These are phyloP conservation scores for Blastocystis sp. DNA, from an alignment of 352 stramenopile genomes.

Conservation along the genomic window DNA sequence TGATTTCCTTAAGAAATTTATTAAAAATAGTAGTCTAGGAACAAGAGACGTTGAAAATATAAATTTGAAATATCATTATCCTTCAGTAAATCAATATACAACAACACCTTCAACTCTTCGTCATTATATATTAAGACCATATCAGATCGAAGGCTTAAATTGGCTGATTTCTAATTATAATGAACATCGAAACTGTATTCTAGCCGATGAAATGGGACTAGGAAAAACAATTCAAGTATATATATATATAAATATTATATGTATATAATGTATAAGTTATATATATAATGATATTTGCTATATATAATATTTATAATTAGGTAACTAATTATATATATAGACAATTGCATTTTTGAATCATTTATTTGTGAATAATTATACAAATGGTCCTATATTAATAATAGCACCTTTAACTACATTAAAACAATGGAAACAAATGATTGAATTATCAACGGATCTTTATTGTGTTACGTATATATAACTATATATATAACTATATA, in stretches of 20 bases:
- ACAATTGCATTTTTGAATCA: conserved; percentile 75
- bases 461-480: conserved; percentile 92
- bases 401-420: conserved; percentile 86
- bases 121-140: too few relatives aligned
- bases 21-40: too few relatives aligned
- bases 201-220: conserved; percentile 66
- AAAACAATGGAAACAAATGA: conserved; percentile 92
- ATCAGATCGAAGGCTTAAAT: conserved; percentile 91
- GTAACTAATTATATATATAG: conserved; percentile 7
- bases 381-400: conserved; percentile 80
- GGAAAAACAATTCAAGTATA: conserved; percentile 60
- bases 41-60: too few relatives aligned
- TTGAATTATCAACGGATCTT: conserved; percentile 85
- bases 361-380: conserved; percentile 65
- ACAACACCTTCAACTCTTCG: too few relatives aligned
- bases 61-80: too few relatives aligned
- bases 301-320: not conserved
- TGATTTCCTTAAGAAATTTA: too few relatives aligned
- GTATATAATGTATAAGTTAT: too few relatives aligned
- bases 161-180: conserved; percentile 86
- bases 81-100: too few relatives aligned
- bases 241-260: too few relatives aligned
- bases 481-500: conserved; percentile 96
- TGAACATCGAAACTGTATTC: conserved; percentile 76
- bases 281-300: too few relatives aligned